Evolutionary conservation across 176 grass and related monocot species (phyloP).

Genomic region (Triticum turgidum): DNA sequence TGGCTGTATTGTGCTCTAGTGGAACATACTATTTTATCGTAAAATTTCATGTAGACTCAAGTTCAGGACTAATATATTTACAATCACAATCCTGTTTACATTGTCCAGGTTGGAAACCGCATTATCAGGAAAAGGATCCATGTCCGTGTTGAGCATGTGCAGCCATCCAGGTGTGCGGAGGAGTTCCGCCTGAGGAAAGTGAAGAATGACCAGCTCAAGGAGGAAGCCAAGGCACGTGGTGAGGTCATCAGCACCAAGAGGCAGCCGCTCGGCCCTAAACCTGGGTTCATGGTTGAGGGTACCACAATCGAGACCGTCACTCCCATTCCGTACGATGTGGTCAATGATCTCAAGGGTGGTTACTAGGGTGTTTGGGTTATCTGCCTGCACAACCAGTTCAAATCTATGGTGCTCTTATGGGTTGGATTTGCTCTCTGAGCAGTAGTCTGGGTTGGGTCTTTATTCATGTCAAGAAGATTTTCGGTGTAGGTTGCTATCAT

Average conservation of each 20-base stretch:
- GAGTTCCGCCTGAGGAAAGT: constrained; percentile 66
- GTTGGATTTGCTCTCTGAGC: constrained; percentile 31
- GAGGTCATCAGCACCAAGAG: constrained; percentile 80
- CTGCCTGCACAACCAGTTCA: constrained; percentile 16
- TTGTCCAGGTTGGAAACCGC: constrained; percentile 50
- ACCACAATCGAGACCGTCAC: constrained; percentile 68
- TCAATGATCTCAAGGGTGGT: constrained; percentile 85
- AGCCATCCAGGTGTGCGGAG: constrained; percentile 64
- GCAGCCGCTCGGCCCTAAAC: constrained; percentile 62
- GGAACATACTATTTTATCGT: not conserved
- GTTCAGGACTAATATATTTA: not conserved
- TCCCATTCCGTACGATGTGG: constrained; percentile 74
- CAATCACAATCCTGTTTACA: not conserved
- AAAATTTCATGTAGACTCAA: not conserved
- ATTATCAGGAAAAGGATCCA: constrained; percentile 76
- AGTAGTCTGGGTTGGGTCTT: constrained; percentile 48
- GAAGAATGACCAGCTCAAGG: constrained; percentile 65
- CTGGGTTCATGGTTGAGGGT: constrained; percentile 75
- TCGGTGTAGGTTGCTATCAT: constrained; percentile 7
- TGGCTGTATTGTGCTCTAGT: not conserved
- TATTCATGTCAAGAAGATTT: constrained; percentile 30
- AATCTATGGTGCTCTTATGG: constrained; percentile 27
- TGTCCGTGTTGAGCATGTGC: constrained; percentile 66
- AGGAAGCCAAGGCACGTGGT: constrained; percentile 43
- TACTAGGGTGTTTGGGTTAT: constrained; percentile 48